These are phyloP conservation scores for Fomitopsis palustris DNA, from an alignment of 1,284 basidiomycete genomes.

Conservation along the genomic window DNA sequence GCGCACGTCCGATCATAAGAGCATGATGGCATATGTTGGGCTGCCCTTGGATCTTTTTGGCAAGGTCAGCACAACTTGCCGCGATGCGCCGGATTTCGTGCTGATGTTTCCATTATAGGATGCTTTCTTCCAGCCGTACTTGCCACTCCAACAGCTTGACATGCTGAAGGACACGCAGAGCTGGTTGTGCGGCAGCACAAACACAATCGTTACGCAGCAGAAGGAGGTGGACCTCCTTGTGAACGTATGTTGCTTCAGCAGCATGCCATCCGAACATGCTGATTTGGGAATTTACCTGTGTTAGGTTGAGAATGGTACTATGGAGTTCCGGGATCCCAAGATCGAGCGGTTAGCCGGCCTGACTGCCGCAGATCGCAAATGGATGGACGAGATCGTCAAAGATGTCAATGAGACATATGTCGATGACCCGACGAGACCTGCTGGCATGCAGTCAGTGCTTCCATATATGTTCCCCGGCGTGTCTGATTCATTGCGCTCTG, in stretches of 20 bases:
- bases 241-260: slow-evolving; percentile 55
- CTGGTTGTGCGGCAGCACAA: slow-evolving; percentile 94
- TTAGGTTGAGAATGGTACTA: slow-evolving; percentile 78
- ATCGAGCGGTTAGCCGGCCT: slow-evolving; percentile 77
- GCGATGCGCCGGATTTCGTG: background rate
- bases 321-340: slow-evolving; percentile 83
- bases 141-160: slow-evolving; percentile 95
- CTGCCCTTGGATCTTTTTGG: slow-evolving; percentile 88
- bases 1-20: slow-evolving; percentile 86
- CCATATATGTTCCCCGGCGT: background rate
- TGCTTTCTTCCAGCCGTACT: slow-evolving; percentile 96
- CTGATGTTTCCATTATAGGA: slow-evolving; percentile 43
- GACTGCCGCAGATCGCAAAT: slow-evolving; percentile 93
- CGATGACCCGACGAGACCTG: slow-evolving; percentile 50
- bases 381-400: slow-evolving; percentile 76
- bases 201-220: slow-evolving; percentile 94
- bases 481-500: background rate
- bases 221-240: slow-evolving; percentile 90
- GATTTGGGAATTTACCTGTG: background rate
- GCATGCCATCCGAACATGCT: background rate
- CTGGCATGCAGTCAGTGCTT: slow-evolving; percentile 60
- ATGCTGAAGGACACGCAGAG: slow-evolving; percentile 76
- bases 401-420: slow-evolving; percentile 52
- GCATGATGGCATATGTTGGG: slow-evolving; percentile 89
- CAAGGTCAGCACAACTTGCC: slow-evolving; percentile 41